A percentile compares a stretch with the other conserved stretches of the same genome.
phyloP scores from a whole-genome alignment of 2,329 filamentous ascomycete genomes.

The Hypomyces rosellus region DNA sequence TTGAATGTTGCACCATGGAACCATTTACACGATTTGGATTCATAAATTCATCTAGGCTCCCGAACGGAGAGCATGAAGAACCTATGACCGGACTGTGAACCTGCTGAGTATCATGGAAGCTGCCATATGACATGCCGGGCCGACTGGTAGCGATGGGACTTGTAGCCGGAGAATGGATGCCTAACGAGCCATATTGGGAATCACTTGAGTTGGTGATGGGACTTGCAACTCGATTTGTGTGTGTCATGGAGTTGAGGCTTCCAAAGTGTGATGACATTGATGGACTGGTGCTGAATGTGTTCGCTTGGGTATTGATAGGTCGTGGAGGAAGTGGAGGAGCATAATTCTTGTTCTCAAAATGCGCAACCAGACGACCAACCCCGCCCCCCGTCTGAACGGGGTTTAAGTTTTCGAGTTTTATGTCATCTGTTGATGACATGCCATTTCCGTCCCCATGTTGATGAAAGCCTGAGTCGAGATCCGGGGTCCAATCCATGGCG shows the following conservation, averaged over 20 bases:
- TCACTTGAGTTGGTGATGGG: constrained; percentile 27
- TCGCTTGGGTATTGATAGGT: constrained; percentile 24
- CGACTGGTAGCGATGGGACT: constrained; percentile 28
- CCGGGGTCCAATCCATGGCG: constrained; percentile 34
- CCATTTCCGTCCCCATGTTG: constrained; percentile 15
- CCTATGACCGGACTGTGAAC: constrained; percentile 23
- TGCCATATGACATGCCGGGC: constrained; percentile 23
- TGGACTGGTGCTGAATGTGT: constrained; percentile 20
- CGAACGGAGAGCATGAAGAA: constrained; percentile 24
- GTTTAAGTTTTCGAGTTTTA: constrained; percentile 23
- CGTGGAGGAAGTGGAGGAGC: constrained; percentile 31
- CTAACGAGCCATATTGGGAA: constrained; percentile 27
- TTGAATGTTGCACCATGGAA: constrained; percentile 18
- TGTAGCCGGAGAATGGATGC: constrained; percentile 22
- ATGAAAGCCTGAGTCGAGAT: constrained; percentile 23
- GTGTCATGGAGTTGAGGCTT: constrained; percentile 19
- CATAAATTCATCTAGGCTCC: constrained; percentile 29
- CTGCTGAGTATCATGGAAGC: constrained; percentile 25
- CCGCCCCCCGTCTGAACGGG: constrained; percentile 17
- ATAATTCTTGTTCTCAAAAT: constrained; percentile 35
- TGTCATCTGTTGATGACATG: constrained; percentile 15
- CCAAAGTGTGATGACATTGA: constrained; percentile 27
- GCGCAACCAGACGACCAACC: constrained; percentile 34
- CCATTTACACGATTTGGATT: constrained; percentile 21
- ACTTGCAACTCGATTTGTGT: constrained; percentile 25